A percentile compares a stretch with the other conserved stretches of the same genome.
These are phyloP conservation scores for Macrophomina phaseolina DNA, from an alignment of 2,329 filamentous ascomycete genomes.

Conservation along the genomic window DNA sequence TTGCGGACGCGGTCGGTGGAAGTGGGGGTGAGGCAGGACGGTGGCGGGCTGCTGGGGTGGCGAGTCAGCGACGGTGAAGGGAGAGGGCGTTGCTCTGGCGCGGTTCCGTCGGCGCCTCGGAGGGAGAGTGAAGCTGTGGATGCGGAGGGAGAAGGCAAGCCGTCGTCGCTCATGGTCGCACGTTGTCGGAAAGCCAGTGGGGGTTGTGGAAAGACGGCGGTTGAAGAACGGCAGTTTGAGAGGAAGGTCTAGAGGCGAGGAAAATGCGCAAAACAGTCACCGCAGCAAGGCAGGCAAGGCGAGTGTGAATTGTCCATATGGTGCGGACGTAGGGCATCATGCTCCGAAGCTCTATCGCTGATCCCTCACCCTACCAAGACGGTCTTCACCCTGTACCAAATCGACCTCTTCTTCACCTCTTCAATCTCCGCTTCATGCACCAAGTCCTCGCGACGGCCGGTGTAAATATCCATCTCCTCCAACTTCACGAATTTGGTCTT, in stretches of 20 bases:
- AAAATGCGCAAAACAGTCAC: too few species aligned
- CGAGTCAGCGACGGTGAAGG: background rate
- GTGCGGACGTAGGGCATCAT: too few species aligned
- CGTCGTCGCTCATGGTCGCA: too few species aligned
- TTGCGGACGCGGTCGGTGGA: background rate
- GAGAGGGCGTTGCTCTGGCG: background rate
- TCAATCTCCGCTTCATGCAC: background rate
- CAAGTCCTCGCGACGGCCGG: conserved; percentile 33
- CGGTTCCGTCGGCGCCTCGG: too few species aligned
- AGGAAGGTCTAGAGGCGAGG: too few species aligned
- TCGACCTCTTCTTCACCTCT: conserved; percentile 19
- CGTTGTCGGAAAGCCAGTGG: too few species aligned
- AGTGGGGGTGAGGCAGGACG: background rate
- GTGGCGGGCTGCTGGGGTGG: background rate
- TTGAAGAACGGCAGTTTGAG: too few species aligned
- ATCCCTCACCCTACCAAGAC: conserved; percentile 17
- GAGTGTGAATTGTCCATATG: background rate
- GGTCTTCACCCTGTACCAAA: conserved; percentile 17
- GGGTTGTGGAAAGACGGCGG: too few species aligned
- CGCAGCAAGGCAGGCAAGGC: background rate
- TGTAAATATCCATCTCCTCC: conserved; percentile 49
- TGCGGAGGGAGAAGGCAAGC: too few species aligned
- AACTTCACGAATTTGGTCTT: conserved; percentile 45
- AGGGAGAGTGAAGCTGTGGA: too few species aligned
- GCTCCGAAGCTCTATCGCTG: background rate